A percentile compares a stretch with the other conserved stretches of the same genome.
These are phyloP conservation scores for Ophiocordyceps camponoti-saundersi DNA, from an alignment of 2,329 filamentous ascomycete species.

Conservation along the genomic window DNA sequence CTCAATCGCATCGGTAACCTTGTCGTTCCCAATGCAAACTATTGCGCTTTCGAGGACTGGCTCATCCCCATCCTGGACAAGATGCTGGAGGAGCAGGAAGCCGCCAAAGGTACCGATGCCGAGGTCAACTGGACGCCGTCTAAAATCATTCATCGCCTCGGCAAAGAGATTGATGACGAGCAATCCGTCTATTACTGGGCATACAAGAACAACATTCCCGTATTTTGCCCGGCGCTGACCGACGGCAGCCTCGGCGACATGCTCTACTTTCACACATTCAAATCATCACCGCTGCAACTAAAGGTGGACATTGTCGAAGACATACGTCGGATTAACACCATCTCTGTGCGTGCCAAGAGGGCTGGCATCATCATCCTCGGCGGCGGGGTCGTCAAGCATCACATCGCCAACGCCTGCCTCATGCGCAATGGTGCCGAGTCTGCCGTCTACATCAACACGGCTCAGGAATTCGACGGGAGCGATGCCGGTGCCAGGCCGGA, in stretches of 20 bases:
- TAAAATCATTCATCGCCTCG: slow-evolving; percentile 76
- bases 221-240: slow-evolving; percentile 92
- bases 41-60: slow-evolving; percentile 97
- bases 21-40: slow-evolving; percentile 85
- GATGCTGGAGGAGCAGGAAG: slow-evolving; percentile 89
- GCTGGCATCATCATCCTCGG: slow-evolving; percentile 93
- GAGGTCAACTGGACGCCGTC: slow-evolving; percentile 84
- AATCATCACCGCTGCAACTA: slow-evolving; percentile 64
- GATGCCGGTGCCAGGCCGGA: slow-evolving; percentile 90
- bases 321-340: slow-evolving; percentile 81
- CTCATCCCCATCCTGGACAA: slow-evolving; percentile 84
- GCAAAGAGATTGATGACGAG: slow-evolving; percentile 88
- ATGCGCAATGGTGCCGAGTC: slow-evolving; percentile 97
- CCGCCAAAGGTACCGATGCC: slow-evolving; percentile 48
- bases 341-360: slow-evolving; percentile 71
- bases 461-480: slow-evolving; percentile 91
- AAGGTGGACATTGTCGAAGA: slow-evolving; percentile 87
- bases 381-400: slow-evolving; percentile 91
- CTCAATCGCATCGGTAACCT: slow-evolving; percentile 94
- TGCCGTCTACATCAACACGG: slow-evolving; percentile 95
- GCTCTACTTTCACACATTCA: slow-evolving; percentile 97
- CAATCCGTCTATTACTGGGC: slow-evolving; percentile 94
- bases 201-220: slow-evolving; percentile 87
- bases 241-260: slow-evolving; percentile 94
- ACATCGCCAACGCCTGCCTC: slow-evolving; percentile 92